A percentile compares a stretch with the other conserved stretches of the same genome.
Evolutionary conservation across 805 yeast genomes (phyloP).

Genomic region (Hanseniaspora thailandica): DNA sequence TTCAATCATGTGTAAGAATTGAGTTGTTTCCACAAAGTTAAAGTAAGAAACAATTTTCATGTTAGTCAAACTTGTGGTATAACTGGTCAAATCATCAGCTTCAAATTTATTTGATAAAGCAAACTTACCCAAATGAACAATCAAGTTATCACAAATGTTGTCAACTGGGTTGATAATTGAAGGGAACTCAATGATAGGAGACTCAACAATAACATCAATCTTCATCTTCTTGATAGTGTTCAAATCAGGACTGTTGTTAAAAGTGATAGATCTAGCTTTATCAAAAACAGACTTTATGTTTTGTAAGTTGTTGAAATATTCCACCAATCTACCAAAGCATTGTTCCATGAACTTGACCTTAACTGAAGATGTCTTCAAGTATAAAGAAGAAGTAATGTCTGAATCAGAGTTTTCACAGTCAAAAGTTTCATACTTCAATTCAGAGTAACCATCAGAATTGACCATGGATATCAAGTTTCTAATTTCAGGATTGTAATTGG

Average conservation of each 20-base stretch:
- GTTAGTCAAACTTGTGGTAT: constrained; percentile 60
- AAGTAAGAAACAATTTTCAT: constrained; percentile 57
- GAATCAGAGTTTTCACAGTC: constrained; percentile 39
- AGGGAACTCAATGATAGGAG: constrained; percentile 81
- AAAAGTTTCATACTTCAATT: constrained; percentile 71
- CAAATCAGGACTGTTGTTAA: constrained; percentile 62
- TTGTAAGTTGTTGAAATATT: constrained; percentile 61
- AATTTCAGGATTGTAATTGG: constrained; percentile 48
- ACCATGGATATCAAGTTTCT: constrained; percentile 66
- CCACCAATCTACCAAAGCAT: constrained; percentile 55
- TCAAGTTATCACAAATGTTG: constrained; percentile 46
- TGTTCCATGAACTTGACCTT: constrained; percentile 70
- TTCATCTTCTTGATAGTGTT: constrained; percentile 44
- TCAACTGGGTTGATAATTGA: constrained; percentile 34
- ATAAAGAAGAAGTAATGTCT: constrained; percentile 35
- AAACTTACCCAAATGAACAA: constrained; percentile 73
- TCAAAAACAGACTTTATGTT: constrained; percentile 86
- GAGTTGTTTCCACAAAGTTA: constrained; percentile 37
- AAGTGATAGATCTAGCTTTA: constrained; percentile 75
- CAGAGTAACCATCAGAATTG: constrained; percentile 63
- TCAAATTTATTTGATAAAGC: constrained; percentile 34
- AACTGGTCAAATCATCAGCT: constrained; percentile 37
- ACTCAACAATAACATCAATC: constrained; percentile 57
- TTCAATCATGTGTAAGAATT: constrained; percentile 52
- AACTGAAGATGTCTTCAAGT: constrained; percentile 63